phyloP scores from a whole-genome alignment of 495 filamentous ascomycete genomes.

The Penicillium coffeae region DNA sequence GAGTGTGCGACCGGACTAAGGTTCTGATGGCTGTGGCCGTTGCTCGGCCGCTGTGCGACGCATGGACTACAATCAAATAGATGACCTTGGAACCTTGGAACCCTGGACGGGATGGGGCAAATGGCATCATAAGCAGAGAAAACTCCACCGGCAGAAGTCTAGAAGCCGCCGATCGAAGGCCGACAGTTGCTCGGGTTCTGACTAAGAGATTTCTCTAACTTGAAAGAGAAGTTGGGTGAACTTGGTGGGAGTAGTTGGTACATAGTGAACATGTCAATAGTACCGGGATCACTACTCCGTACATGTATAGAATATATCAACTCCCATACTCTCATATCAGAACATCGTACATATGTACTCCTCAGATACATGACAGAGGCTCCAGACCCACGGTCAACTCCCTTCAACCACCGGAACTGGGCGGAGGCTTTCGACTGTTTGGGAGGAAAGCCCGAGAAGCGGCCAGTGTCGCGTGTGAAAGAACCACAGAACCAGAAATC shows the following conservation, averaged over 20 bases:
- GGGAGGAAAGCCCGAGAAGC: not conserved
- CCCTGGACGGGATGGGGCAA: constrained; percentile 1
- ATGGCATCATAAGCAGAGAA: constrained; percentile 18
- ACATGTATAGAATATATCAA: not conserved
- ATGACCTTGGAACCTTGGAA: not conserved
- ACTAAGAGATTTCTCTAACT: no score
- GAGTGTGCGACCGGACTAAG: constrained; percentile 6
- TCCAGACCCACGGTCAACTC: no score
- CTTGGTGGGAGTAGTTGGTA: no score
- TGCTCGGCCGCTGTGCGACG: constrained; percentile 8
- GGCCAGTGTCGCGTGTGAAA: not conserved
- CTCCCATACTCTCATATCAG: not conserved
- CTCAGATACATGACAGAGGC: no score
- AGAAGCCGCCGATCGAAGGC: constrained; percentile 20
- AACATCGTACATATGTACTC: no score
- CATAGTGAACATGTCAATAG: not conserved
- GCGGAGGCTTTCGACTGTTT: constrained; percentile 12
- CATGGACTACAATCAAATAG: no score
- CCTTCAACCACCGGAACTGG: constrained; percentile 21
- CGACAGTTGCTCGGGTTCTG: not conserved
- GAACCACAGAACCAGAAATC: not conserved
- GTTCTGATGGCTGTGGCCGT: constrained; percentile 8
- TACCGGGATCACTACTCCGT: not conserved
- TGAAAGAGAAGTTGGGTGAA: not conserved
- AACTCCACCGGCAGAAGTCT: constrained; percentile 14